These are phyloP conservation scores for Melaleuca quinquenervia DNA, from an alignment of 345 rosid genomes.

Conservation along the genomic window DNA sequence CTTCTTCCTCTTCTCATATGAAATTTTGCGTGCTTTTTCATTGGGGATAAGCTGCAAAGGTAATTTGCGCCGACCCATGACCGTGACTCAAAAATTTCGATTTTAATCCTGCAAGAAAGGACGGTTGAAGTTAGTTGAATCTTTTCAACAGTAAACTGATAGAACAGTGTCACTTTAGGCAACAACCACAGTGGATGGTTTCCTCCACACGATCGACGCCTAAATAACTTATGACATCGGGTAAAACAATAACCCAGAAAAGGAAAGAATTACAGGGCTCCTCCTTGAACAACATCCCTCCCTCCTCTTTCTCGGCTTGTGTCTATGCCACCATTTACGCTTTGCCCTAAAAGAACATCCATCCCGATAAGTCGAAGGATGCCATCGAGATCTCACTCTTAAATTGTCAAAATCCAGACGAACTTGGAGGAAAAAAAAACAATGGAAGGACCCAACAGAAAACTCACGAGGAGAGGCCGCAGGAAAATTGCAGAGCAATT, in stretches of 20 bases:
- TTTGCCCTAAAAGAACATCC: background rate
- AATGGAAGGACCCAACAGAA: background rate
- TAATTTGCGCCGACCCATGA: slow-evolving; percentile 25
- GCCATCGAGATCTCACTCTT: background rate
- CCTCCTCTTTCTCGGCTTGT: background rate
- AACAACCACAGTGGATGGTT: background rate
- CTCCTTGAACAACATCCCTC: background rate
- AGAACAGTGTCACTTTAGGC: background rate
- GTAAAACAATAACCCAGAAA: background rate
- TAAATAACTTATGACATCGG: background rate
- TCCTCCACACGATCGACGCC: background rate
- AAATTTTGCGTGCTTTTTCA: slow-evolving; percentile 12
- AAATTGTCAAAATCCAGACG: background rate
- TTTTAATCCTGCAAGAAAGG: background rate
- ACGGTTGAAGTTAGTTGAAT: background rate
- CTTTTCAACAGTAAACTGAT: background rate
- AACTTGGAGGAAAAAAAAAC: background rate
- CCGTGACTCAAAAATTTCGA: background rate
- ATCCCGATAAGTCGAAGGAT: background rate
- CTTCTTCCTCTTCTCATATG: slow-evolving; percentile 15
- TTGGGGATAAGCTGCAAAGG: slow-evolving; percentile 12
- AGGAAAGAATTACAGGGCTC: background rate
- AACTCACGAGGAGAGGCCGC: background rate
- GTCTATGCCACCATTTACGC: background rate
- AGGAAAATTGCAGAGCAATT: background rate